Evolutionary conservation across 75 land plant genomes (phyloP), one percentile per base, ranked within the genome.

Genomic region (Pinus tabuliformis): DNA sequence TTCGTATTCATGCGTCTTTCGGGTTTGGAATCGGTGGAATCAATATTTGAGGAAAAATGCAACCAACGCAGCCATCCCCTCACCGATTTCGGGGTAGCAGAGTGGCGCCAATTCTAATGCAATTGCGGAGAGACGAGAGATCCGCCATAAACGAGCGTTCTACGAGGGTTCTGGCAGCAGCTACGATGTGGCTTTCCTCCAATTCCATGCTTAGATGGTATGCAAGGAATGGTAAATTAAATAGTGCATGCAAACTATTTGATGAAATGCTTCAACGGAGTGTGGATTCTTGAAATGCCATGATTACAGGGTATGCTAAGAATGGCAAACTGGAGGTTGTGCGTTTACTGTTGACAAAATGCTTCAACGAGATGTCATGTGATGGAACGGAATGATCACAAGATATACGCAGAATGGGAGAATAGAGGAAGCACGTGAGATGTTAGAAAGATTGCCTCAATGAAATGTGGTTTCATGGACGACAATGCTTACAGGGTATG

Each of bases 301-400:
- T 84, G 86, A 58, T 84, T 16, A 20, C 73, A 7, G 83, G 77
- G 4, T 76, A 81, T 39, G 57, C 78, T 33, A 30, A 58, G n/a
- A 62, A 77, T 56, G 83, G 86, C 15, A 57, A 59, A 17, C 66
- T 52, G 7, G 64, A 42, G 1, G 81, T 72, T 49, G 81, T 81
- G 4, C 18, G 74, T 39, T 70, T 62, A 15, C 30, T 79, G 61
- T 83, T 58, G 81, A 83, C 39, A 52, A 57, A 16, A 79, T 83
- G 85, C 66, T 30, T 14, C 65, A 74, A 73, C 64, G 72, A 49
- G 75, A 57, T 28, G 66, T 80, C 2, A 52, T 70, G 9, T 74
- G 77, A 7, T 82, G 84, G 84, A 82, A 82, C 49, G 16, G 77
- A 3, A 82, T 82, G 80, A 82, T 82, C 18, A 78, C 76, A 58